Percentiles rank a stretch among this genome's conserved stretches.
Conservation (phyloP, 768 basidiomycete species). For the Boletus huronensis region DNA sequence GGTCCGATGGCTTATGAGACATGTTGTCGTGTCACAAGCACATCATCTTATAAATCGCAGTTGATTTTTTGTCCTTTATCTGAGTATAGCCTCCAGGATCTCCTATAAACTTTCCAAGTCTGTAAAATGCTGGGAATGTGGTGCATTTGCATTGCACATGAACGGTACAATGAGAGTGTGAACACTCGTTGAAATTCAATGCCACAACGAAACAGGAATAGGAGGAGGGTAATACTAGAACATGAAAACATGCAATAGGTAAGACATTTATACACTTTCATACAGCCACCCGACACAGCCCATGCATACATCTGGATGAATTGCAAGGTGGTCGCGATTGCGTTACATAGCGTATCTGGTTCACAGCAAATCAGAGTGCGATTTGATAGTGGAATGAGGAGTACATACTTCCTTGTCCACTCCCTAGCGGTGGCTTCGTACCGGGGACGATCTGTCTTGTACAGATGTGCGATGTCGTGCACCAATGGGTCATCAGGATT, state of each 20-base stretch:
- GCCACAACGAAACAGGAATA: constrained; percentile 15
- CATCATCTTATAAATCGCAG: no score
- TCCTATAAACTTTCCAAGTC: no score
- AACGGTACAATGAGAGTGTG: neutral
- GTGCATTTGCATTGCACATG: neutral
- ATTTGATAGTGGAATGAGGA: neutral
- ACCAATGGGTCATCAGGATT: constrained; percentile 99
- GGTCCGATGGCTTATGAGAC: no score
- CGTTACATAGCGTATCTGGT: constrained; percentile 54
- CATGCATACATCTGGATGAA: constrained; percentile 20
- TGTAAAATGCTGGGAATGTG: neutral
- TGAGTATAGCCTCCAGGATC: no score
- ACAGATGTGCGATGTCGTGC: constrained; percentile 96
- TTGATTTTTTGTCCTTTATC: no score
- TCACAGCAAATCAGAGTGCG: neutral
- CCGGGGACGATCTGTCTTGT: constrained; percentile 97
- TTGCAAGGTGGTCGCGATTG: constrained; percentile 22
- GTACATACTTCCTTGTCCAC: constrained; percentile 96
- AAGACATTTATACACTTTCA: constrained; percentile 33
- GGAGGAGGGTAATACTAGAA: constrained; percentile 31
- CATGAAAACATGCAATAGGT: constrained; percentile 30
- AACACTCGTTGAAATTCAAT: constrained; percentile 20
- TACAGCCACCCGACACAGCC: constrained; percentile 33
- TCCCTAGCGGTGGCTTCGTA: constrained; percentile 98
- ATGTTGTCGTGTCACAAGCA: no score